A percentile compares a stretch with the other conserved stretches of the same genome.
phyloP scores from a whole-genome alignment of 805 yeast genomes.

The Candida chilensis region DNA sequence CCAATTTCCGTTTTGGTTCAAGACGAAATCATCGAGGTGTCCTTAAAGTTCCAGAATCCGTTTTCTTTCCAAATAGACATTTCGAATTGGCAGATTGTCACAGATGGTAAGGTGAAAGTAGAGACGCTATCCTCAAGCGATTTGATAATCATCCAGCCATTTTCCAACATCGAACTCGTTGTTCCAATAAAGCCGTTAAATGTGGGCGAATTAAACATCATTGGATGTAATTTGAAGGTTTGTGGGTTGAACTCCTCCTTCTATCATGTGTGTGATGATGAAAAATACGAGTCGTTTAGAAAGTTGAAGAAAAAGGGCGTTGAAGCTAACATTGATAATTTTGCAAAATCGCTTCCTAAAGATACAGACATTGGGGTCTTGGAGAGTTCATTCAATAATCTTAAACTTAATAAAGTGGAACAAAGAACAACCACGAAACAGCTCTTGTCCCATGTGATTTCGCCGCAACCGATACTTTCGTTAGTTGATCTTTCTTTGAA shows the following conservation, averaged over 20 bases:
- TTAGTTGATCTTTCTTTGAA: constrained; percentile 41
- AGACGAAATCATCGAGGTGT: constrained; percentile 55
- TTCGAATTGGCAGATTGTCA: constrained; percentile 31
- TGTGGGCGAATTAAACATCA: constrained; percentile 38
- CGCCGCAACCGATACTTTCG: constrained; percentile 54
- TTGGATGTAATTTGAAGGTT: constrained; percentile 42
- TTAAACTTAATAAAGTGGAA: constrained; percentile 13
- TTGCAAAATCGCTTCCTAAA: constrained; percentile 1
- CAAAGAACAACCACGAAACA: constrained; percentile 9
- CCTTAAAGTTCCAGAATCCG: constrained; percentile 65
- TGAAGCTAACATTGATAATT: constrained; percentile 2
- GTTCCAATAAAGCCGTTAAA: constrained; percentile 39
- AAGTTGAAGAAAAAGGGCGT: constrained; percentile 5
- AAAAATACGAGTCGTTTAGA: constrained; percentile 7
- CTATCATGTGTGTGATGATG: constrained; percentile 29
- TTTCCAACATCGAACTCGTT: constrained; percentile 22
- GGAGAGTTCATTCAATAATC: constrained; percentile 7
- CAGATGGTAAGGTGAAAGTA: constrained; percentile 15
- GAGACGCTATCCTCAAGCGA: constrained; percentile 12
- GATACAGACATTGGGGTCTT: constrained; percentile 7
- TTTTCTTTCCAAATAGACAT: constrained; percentile 66
- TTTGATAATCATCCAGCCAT: constrained; percentile 23
- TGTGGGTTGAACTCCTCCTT: constrained; percentile 38
- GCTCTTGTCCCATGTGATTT: constrained; percentile 14
- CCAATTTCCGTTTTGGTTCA: constrained; percentile 41